Conservation (phyloP, 306 rosid genomes). For the Cucurbita moschata region DNA sequence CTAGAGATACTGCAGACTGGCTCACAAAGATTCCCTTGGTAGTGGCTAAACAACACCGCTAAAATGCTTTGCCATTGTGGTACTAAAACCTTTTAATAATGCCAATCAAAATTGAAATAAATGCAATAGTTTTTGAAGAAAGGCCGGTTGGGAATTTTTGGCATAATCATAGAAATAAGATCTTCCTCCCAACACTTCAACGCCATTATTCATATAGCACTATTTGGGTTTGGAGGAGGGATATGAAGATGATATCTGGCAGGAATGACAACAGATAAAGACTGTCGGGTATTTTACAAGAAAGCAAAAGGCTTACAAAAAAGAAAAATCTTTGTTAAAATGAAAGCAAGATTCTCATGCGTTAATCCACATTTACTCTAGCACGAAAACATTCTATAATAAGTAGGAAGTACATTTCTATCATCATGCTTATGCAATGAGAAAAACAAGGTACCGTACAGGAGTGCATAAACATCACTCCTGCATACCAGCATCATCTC, state of each 20-base stretch:
- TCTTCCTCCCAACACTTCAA: neutral
- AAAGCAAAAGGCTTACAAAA: neutral
- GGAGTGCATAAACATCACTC: neutral
- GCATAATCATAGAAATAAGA: neutral
- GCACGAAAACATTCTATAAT: neutral
- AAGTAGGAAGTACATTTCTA: neutral
- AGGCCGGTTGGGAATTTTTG: no score
- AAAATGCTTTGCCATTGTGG: neutral
- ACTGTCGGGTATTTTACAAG: neutral
- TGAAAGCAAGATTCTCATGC: neutral
- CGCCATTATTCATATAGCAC: neutral
- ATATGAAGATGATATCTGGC: neutral
- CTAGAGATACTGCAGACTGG: neutral
- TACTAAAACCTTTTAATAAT: neutral
- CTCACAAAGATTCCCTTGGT: neutral
- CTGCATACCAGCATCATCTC: neutral
- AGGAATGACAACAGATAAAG: neutral
- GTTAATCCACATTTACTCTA: neutral
- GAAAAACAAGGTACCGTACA: neutral
- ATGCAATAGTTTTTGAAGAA: no score
- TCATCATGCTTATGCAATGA: slow-evolving; percentile 4
- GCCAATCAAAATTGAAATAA: neutral
- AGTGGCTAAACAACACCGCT: neutral
- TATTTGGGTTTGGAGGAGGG: neutral
- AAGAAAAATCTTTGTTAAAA: neutral